Evolutionary conservation across 2,329 filamentous ascomycete species (phyloP), one percentile per base, ranked within the genome.

Genomic region (Podosphaera aphanis): DNA sequence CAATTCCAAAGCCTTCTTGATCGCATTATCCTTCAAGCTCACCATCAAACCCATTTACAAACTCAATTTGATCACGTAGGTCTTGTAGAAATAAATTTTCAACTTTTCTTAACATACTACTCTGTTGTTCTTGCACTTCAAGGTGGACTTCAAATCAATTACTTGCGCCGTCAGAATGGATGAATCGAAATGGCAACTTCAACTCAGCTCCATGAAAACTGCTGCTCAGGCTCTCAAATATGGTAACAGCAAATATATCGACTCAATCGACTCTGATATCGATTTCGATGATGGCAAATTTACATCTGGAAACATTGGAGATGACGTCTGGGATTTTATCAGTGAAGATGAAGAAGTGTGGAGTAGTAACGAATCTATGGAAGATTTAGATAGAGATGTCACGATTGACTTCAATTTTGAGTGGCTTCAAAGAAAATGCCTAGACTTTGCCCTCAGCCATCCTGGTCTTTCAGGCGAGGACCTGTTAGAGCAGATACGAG

Each of bases 311-410:
- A 74, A 71, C 38, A 74, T 71, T 16, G 73, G 74, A 4, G 81
- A 88, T 48, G 85, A 94, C 62, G 77, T 94, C 8, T 94, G 88
- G 88, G 86, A 94, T 59, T 76, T 92, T 48, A 83, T 93, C 56
- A 84, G 78, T 48, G 79, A 86, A 44, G 70, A 71, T 43, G 77
- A 80, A 20, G 74, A 75, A 18, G 77, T 78, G 47, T 67, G 71
- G 6, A 67, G 71, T 58, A 79, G 73, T 55, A 79, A 75, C 53
- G 81, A 82, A 50, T 64, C 74, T 25, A 71, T 78, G 42, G 63
- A 69, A 37, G 64, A 63, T 38, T 56, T 53, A 6, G 56, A 57
- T 23, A 57, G 46, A 29, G 40, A 56, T 18, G 44, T 20, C 5
- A 46, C 42, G 38, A 52, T 55, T 3, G 57, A 56, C 2, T 77